A percentile compares a stretch with the other conserved stretches of the same genome.
These are phyloP conservation scores for Butyriboletus loyo DNA, from an alignment of 768 basidiomycete species.

Conservation along the genomic window DNA sequence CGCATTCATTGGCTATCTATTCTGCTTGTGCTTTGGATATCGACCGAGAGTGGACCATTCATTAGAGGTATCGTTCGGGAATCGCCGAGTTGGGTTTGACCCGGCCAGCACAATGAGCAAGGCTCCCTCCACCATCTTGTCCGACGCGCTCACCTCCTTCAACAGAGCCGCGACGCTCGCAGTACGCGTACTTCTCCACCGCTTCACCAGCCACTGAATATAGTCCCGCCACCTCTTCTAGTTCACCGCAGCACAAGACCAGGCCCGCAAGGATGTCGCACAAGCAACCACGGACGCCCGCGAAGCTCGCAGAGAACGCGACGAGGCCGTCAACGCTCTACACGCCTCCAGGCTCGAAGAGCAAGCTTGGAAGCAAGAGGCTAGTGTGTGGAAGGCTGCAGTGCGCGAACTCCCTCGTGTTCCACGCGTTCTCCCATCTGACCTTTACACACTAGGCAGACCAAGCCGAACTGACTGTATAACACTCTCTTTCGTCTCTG, in stretches of 20 bases:
- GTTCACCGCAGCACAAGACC: conserved; percentile 57
- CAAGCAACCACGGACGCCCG: conserved; percentile 44
- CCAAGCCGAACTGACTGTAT: conserved; percentile 56
- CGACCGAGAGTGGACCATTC: conserved; percentile 19
- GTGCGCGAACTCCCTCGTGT: conserved; percentile 38
- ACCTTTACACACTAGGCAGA: conserved; percentile 37
- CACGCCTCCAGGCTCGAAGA: conserved; percentile 44
- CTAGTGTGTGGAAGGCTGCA: conserved; percentile 40
- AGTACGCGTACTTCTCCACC: conserved; percentile 26
- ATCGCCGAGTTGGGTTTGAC: conserved; percentile 22
- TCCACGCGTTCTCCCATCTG: conserved; percentile 7
- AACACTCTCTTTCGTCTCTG: conserved; percentile 11
- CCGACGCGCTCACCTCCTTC: conserved; percentile 42
- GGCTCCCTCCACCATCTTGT: conserved; percentile 35
- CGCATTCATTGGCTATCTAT: conserved; percentile 18
- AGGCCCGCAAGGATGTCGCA: conserved; percentile 51
- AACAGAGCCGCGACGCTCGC: conserved; percentile 40
- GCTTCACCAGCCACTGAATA: not conserved
- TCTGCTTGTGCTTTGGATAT: not conserved
- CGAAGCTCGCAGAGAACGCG: conserved; percentile 49
- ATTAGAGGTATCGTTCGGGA: conserved; percentile 13
- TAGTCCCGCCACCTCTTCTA: conserved; percentile 21
- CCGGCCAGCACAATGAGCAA: conserved; percentile 26
- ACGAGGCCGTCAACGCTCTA: conserved; percentile 44
- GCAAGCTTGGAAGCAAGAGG: conserved; percentile 47